Conservation (phyloP, 495 filamentous ascomycete genomes). For the Podospora pseudocomata region DNA sequence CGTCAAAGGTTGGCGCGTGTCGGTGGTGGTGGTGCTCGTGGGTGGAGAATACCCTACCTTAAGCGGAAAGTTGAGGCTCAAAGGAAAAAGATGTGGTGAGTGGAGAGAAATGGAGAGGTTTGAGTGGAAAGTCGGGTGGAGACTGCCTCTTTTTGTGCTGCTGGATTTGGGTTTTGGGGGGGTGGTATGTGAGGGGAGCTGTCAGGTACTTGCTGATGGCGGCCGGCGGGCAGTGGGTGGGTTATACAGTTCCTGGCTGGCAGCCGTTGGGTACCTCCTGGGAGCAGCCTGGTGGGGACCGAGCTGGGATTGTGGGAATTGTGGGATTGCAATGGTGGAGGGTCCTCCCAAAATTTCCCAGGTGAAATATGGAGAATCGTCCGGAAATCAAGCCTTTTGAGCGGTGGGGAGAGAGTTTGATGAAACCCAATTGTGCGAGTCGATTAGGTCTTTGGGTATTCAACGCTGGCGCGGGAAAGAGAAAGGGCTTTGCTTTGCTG, state of each 20-base stretch:
- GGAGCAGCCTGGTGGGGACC: conserved; percentile 16
- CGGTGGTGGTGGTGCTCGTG: conserved; percentile 17
- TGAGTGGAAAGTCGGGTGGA: conserved; percentile 37
- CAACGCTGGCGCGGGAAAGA: too few relatives aligned
- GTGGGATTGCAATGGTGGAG: conserved; percentile 23
- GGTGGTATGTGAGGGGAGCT: conserved; percentile 13
- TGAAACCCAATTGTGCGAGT: conserved; percentile 10
- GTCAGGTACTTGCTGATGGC: conserved; percentile 33
- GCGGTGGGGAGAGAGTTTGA: conserved; percentile 4
- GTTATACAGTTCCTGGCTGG: conserved; percentile 20
- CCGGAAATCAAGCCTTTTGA: conserved; percentile 12
- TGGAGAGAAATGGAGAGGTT: conserved; percentile 38
- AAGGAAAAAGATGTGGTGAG: conserved; percentile 31
- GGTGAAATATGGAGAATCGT: conserved; percentile 8
- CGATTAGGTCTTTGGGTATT: background rate
- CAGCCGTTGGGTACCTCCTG: conserved; percentile 25
- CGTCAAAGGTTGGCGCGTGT: conserved; percentile 17
- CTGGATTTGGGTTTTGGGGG: conserved; percentile 24
- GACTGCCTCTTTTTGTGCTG: conserved; percentile 32
- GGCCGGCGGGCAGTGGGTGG: conserved; percentile 27
- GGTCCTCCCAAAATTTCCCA: background rate
- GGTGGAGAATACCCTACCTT: conserved; percentile 28
- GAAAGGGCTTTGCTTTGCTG: too few relatives aligned
- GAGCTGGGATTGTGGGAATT: conserved; percentile 10
- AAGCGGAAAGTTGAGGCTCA: conserved; percentile 38